Base-by-base conservation (phyloP, 2,329 filamentous ascomycete species). In the Scorias spongiosa region DNA sequence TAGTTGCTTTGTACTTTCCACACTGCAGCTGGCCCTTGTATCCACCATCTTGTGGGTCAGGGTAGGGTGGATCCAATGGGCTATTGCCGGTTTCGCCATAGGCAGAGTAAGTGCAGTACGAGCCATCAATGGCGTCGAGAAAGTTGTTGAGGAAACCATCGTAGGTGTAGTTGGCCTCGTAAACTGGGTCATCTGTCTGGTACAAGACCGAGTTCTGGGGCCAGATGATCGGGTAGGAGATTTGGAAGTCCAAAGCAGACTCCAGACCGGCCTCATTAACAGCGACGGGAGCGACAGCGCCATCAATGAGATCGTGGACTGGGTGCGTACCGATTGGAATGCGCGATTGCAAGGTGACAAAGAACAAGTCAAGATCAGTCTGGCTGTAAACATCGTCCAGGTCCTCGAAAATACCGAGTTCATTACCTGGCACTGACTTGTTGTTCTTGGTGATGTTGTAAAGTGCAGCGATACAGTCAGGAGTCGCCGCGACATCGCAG, bases 31-130 rank as follows among this genome's bases (percentile, higher is more conserved):
- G 48, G 14, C 69, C 69, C 42, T 67, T 66, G 57, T 74, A 75
- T 7, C 72, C 73, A 10, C 61, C 66, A n/a, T 59, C 60, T 9
- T 56, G 55, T 2, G 63, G 58, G 49, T 73, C 64, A 1, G 71
- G 73, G 48, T 74, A 73, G 10, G 56, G 54, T 0, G 71, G 66
- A 50, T 74, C 69, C 10, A 68, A 56, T 14, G 57, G 65, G 39
- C 65, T 57, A 47, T 75, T 63, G 10, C 71, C 72, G 0, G 61
- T 68, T 50, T 71, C 66, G 40, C 66, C 67, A 45, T 62, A 72
- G 1, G 69, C 69, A n/a, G 60, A 60, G 48, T 65, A 69, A 11
- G 63, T 65, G 58, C 72, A 74, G 56, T 74, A 74, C 41, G 63
- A 67, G 15, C 66, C 68, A 48, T 71, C 69, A 37, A 73, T 63